Percentiles rank a stretch among this genome's conserved stretches.
Evolutionary conservation across 345 rosid genomes (phyloP).

Genomic region (Populus deltoides): DNA sequence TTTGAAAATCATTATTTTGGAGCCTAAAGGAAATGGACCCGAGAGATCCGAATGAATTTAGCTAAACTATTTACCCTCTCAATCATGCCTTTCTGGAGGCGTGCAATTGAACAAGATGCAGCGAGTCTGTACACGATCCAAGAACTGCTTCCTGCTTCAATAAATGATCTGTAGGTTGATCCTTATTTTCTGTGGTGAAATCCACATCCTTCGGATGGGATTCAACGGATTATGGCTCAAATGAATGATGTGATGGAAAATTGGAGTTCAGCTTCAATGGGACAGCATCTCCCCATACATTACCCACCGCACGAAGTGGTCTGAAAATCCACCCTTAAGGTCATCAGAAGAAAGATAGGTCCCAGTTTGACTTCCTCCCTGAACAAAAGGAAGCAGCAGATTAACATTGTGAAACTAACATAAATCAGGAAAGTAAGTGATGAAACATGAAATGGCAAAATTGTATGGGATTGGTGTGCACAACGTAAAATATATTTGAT

Average conservation of each 20-base stretch:
- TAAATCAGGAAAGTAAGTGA: not conserved
- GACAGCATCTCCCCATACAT: slow-evolving; percentile 47
- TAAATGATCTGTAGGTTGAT: slow-evolving; percentile 7
- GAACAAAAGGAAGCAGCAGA: not conserved
- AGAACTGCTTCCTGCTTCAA: not conserved
- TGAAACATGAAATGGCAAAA: not conserved
- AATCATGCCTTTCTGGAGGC: slow-evolving; percentile 7
- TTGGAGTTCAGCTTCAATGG: slow-evolving; percentile 11
- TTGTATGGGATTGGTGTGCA: not conserved
- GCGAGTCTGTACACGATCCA: not conserved
- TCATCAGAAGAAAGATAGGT: slow-evolving; percentile 13
- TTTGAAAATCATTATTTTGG: not conserved
- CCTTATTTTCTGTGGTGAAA: slow-evolving; percentile 19
- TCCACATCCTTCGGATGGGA: slow-evolving; percentile 62
- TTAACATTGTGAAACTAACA: not conserved
- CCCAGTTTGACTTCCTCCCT: slow-evolving; percentile 43
- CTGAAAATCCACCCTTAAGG: slow-evolving; percentile 32
- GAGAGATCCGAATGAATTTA: slow-evolving; percentile 19
- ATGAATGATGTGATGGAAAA: slow-evolving; percentile 12
- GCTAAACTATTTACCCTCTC: slow-evolving; percentile 17
- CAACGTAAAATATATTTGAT: not conserved
- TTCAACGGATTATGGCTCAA: slow-evolving; percentile 13
- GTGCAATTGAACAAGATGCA: slow-evolving; percentile 4
- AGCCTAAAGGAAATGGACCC: not conserved
- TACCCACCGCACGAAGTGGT: slow-evolving; percentile 66